Conservation (phyloP, 345 rosid genomes). For the Bruguiera gymnorhiza region DNA sequence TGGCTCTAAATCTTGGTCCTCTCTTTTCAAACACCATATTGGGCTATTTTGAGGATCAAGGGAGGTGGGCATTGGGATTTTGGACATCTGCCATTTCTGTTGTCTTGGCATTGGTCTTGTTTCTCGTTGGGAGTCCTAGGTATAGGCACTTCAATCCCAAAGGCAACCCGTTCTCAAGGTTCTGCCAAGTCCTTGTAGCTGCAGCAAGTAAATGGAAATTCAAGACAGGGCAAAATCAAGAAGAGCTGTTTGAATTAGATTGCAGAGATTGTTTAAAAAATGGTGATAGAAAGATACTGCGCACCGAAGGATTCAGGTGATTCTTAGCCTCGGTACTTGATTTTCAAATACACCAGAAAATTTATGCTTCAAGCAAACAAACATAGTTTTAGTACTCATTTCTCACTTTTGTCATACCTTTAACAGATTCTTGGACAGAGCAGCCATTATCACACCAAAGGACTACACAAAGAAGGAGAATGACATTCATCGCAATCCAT, state of each 20-base stretch:
- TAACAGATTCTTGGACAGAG: conserved; percentile 26
- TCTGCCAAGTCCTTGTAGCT: conserved; percentile 26
- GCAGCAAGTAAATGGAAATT: conserved; percentile 19
- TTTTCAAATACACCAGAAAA: too few species aligned
- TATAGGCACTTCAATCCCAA: conserved; percentile 28
- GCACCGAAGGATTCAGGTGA: conserved; percentile 26
- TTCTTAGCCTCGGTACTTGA: too few species aligned
- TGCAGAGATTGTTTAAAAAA: neutral
- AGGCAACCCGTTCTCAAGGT: conserved; percentile 29
- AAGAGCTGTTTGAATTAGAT: conserved; percentile 9
- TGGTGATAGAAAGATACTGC: conserved; percentile 13
- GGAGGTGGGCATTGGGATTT: conserved; percentile 31
- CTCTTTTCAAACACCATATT: conserved; percentile 32
- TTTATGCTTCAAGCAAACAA: too few species aligned
- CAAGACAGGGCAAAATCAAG: neutral
- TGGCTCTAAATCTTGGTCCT: conserved; percentile 34
- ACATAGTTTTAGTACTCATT: too few species aligned
- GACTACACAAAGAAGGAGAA: neutral
- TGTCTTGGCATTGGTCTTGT: conserved; percentile 18
- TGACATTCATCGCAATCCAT: conserved; percentile 8
- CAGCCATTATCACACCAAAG: conserved; percentile 13
- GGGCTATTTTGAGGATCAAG: conserved; percentile 27
- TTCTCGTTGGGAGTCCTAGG: conserved; percentile 13
- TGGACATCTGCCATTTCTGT: conserved; percentile 29
- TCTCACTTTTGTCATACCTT: neutral